A percentile compares a stretch with the other conserved stretches of the same genome.
Evolutionary conservation across 2,329 filamentous ascomycete species (phyloP).

Genomic region (Stagonosporopsis rhizophila): DNA sequence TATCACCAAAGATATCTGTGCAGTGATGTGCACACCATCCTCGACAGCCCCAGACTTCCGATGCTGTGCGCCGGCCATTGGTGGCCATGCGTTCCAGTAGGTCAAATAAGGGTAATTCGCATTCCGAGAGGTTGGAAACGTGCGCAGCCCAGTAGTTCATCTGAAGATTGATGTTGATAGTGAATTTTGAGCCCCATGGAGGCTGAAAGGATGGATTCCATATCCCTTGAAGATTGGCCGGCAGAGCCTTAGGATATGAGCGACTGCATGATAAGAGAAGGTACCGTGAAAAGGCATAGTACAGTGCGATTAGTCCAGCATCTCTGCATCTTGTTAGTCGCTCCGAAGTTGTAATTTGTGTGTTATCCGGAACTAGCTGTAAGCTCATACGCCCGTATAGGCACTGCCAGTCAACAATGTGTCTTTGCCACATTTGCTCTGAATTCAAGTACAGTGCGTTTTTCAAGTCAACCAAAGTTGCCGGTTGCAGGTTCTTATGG

Average conservation of each 20-base stretch:
- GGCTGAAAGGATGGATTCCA: slow-evolving; percentile 54
- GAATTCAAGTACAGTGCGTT: slow-evolving; percentile 27
- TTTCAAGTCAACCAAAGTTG: slow-evolving; percentile 34
- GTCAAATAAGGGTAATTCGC: slow-evolving; percentile 52
- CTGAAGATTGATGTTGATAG: slow-evolving; percentile 61
- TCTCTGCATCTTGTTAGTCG: slow-evolving; percentile 12
- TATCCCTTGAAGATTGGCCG: slow-evolving; percentile 56
- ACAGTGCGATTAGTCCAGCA: slow-evolving; percentile 39
- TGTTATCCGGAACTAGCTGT: slow-evolving; percentile 6
- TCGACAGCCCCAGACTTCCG: slow-evolving; percentile 28
- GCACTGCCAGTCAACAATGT: slow-evolving; percentile 43
- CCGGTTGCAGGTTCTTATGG: slow-evolving; percentile 31
- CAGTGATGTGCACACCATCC: slow-evolving; percentile 39
- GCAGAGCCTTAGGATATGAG: slow-evolving; percentile 43
- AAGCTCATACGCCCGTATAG: slow-evolving; percentile 20
- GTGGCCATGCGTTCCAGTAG: slow-evolving; percentile 48
- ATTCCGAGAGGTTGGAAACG: slow-evolving; percentile 41
- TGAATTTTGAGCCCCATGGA: slow-evolving; percentile 59
- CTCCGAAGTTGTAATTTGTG: not conserved
- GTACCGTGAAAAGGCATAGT: slow-evolving; percentile 51
- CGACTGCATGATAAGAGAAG: slow-evolving; percentile 46
- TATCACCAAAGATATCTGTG: slow-evolving; percentile 39
- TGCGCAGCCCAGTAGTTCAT: slow-evolving; percentile 61
- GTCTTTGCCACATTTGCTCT: slow-evolving; percentile 34
- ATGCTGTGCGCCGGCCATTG: slow-evolving; percentile 38